These are phyloP conservation scores for Cladosporium phlei DNA, from an alignment of 2,329 filamentous ascomycete species.

Conservation along the genomic window DNA sequence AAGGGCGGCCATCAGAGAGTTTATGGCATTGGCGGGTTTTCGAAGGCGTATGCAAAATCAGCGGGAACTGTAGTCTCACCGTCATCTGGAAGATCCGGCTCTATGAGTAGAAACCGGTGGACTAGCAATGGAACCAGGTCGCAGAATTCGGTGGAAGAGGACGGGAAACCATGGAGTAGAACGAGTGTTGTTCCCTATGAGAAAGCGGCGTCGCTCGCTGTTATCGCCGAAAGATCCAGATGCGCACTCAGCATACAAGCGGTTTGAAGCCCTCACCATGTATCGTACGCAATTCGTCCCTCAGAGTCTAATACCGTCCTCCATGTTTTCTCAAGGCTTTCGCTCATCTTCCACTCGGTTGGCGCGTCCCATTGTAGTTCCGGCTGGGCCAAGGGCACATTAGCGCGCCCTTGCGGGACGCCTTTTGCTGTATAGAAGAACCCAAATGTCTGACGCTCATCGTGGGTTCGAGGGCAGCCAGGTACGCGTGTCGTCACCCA, in stretches of 20 bases:
- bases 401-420: not conserved
- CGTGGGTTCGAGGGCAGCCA: not conserved
- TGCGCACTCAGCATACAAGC: too few relatives aligned
- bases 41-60: constrained; percentile 53
- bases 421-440: not conserved
- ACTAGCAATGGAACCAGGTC: constrained; percentile 44
- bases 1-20: constrained; percentile 47
- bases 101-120: constrained; percentile 43
- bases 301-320: not conserved
- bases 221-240: too few relatives aligned
- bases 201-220: too few relatives aligned
- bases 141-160: constrained; percentile 44
- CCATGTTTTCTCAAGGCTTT: not conserved
- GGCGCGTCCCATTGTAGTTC: not conserved
- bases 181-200: constrained; percentile 42
- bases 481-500: not conserved
- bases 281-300: not conserved
- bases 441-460: not conserved
- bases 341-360: not conserved
- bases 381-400: not conserved
- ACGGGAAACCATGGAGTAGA: constrained; percentile 45
- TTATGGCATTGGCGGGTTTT: constrained; percentile 43
- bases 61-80: constrained; percentile 50
- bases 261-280: not conserved
- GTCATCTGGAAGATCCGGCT: constrained; percentile 57